A percentile compares a stretch with the other conserved stretches of the same genome.
phyloP scores from a whole-genome alignment of 768 basidiomycete genomes.

The Tephrocybe sp. region DNA sequence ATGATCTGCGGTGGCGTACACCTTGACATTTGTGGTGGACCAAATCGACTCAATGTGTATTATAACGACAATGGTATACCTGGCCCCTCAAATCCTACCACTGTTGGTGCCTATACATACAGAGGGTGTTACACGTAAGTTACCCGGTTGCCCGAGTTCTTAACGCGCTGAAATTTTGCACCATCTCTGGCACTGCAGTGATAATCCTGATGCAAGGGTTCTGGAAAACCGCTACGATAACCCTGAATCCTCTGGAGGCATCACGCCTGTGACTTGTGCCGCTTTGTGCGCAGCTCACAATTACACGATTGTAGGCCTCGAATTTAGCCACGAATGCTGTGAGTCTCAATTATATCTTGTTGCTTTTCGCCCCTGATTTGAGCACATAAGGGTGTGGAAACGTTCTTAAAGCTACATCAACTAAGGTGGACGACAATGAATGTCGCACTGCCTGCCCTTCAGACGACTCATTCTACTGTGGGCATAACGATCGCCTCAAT shows the following conservation, averaged over 20 bases:
- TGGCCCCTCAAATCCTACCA: neutral
- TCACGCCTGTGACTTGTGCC: neutral
- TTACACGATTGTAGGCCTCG: neutral
- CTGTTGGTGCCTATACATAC: neutral
- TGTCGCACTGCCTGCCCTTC: neutral
- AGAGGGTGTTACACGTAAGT: conserved; percentile 1
- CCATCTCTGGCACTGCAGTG: neutral
- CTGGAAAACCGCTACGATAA: neutral
- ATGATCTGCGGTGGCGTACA: neutral
- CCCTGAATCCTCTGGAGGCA: neutral
- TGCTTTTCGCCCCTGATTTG: neutral
- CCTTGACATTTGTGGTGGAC: neutral
- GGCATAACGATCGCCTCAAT: neutral
- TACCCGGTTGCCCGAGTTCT: neutral
- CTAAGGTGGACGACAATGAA: neutral
- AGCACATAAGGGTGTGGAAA: neutral
- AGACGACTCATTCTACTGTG: neutral
- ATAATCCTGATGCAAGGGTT: neutral
- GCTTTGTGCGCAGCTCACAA: neutral
- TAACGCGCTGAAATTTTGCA: neutral
- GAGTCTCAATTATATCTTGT: neutral
- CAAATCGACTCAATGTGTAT: neutral
- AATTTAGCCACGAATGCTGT: conserved; percentile 2
- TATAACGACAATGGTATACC: conserved; percentile 2
- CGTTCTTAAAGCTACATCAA: neutral